Evolutionary conservation across 1,284 basidiomycete species (phyloP).

Genomic region (Cryptococcus sp.): DNA sequence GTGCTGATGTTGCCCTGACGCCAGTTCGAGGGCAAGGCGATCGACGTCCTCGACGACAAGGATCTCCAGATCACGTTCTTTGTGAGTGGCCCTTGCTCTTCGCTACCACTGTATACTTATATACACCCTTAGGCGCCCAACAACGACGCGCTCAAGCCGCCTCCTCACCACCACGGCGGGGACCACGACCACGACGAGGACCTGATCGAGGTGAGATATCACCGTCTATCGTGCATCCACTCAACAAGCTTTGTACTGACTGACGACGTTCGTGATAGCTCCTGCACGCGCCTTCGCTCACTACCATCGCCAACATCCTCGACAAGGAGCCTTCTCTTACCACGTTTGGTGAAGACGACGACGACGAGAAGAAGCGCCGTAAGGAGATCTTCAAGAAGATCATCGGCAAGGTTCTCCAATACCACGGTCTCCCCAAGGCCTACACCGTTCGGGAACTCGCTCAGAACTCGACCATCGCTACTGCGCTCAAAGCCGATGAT

Average conservation of each 20-base stretch:
- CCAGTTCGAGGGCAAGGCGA: slow-evolving; percentile 42
- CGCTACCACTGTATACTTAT: not conserved
- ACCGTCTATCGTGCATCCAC: not conserved
- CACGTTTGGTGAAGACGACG: slow-evolving; percentile 13
- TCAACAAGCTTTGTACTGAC: not conserved
- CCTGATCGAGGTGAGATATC: not conserved
- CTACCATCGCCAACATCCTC: slow-evolving; percentile 32
- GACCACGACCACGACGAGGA: slow-evolving; percentile 45
- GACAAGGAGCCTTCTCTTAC: slow-evolving; percentile 31
- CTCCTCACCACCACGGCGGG: slow-evolving; percentile 35
- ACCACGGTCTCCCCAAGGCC: slow-evolving; percentile 63
- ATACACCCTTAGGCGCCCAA: slow-evolving; percentile 39
- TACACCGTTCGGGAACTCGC: slow-evolving; percentile 57
- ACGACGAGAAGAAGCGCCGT: slow-evolving; percentile 59
- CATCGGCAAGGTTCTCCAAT: slow-evolving; percentile 62
- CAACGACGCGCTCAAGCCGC: slow-evolving; percentile 50
- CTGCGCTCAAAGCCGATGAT: slow-evolving; percentile 60
- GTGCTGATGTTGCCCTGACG: not conserved
- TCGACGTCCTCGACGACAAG: slow-evolving; percentile 49
- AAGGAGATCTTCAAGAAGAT: slow-evolving; percentile 58
- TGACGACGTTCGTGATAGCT: slow-evolving; percentile 23
- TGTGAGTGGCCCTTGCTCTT: slow-evolving; percentile 24
- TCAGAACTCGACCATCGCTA: slow-evolving; percentile 64
- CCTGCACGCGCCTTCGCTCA: slow-evolving; percentile 36
- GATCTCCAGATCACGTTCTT: slow-evolving; percentile 53